Percentiles rank a stretch among this genome's conserved stretches.
phyloP scores from a whole-genome alignment of 1,139 yeast species.

The Suhomyces panamericanus region DNA sequence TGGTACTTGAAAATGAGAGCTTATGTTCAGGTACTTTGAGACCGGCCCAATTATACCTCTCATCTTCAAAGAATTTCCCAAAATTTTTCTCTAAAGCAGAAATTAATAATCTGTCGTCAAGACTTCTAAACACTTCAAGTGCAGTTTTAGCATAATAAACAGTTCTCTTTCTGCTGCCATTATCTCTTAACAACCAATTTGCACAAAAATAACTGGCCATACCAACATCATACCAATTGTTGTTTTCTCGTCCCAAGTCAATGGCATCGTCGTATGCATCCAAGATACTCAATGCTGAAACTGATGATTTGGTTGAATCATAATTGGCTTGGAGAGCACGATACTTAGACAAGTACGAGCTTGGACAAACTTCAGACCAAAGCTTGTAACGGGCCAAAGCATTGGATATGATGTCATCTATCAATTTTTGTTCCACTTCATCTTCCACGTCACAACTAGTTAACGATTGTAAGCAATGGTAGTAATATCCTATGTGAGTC shows the following conservation, averaged over 20 bases:
- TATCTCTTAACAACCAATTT: slow-evolving; percentile 39
- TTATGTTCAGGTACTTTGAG: slow-evolving; percentile 17
- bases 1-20: not conserved
- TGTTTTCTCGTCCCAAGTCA: slow-evolving; percentile 32
- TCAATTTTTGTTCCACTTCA: slow-evolving; percentile 9
- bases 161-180: slow-evolving; percentile 16
- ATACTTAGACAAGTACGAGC: slow-evolving; percentile 37
- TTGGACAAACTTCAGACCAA: slow-evolving; percentile 39
- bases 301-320: slow-evolving; percentile 16
- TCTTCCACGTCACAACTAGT: slow-evolving; percentile 6
- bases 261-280: slow-evolving; percentile 52
- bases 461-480: slow-evolving; percentile 20
- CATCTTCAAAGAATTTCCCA: slow-evolving; percentile 18
- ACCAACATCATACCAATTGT: slow-evolving; percentile 43
- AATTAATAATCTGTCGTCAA: slow-evolving; percentile 19
- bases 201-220: slow-evolving; percentile 48
- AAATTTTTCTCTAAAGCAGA: slow-evolving; percentile 19
- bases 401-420: slow-evolving; percentile 14
- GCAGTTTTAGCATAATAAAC: slow-evolving; percentile 24
- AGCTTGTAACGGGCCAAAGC: slow-evolving; percentile 26
- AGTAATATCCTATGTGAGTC: slow-evolving; percentile 27
- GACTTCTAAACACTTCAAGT: slow-evolving; percentile 20
- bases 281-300: slow-evolving; percentile 36
- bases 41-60: slow-evolving; percentile 35
- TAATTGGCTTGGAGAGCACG: slow-evolving; percentile 36